phyloP scores from a whole-genome alignment of 78 protist species.

The Monocercomonoides exilis region DNA sequence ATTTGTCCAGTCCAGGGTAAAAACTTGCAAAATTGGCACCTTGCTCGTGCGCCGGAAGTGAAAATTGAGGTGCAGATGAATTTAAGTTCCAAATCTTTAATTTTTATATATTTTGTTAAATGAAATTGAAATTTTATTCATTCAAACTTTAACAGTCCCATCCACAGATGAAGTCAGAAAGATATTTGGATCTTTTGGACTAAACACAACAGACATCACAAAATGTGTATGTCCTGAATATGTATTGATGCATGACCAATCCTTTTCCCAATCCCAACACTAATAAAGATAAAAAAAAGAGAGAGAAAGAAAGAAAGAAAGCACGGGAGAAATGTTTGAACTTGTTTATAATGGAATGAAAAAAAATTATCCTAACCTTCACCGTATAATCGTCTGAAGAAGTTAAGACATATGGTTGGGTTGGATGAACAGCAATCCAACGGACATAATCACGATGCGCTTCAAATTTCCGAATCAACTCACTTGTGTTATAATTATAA shows the following conservation, averaged over 20 bases:
- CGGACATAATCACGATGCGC: conserved; percentile 96
- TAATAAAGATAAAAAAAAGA: neutral
- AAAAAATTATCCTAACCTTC: no score
- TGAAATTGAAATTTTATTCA: neutral
- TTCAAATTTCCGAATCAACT: conserved; percentile 77
- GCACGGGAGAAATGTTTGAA: no score
- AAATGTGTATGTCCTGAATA: conserved; percentile 95
- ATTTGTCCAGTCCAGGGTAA: conserved; percentile 73
- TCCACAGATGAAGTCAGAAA: conserved; percentile 97
- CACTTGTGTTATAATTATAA: conserved; percentile 90
- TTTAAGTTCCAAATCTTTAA: conserved; percentile 75
- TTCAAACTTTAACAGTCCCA: conserved; percentile 65
- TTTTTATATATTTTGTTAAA: no score
- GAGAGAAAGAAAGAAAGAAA: neutral
- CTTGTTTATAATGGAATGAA: no score
- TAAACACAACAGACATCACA: conserved; percentile 88
- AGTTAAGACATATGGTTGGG: conserved; percentile 75
- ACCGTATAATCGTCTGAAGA: conserved; percentile 90
- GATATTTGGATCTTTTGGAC: conserved; percentile 92
- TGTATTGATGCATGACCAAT: conserved; percentile 58
- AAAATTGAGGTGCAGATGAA: conserved; percentile 72
- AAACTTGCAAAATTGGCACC: conserved; percentile 94
- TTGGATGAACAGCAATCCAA: conserved; percentile 88
- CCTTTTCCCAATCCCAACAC: conserved; percentile 93
- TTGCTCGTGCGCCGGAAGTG: conserved; percentile 93